Evolutionary conservation across 805 yeast species (phyloP).

Genomic region (Cyberlindnera misumaiensis): DNA sequence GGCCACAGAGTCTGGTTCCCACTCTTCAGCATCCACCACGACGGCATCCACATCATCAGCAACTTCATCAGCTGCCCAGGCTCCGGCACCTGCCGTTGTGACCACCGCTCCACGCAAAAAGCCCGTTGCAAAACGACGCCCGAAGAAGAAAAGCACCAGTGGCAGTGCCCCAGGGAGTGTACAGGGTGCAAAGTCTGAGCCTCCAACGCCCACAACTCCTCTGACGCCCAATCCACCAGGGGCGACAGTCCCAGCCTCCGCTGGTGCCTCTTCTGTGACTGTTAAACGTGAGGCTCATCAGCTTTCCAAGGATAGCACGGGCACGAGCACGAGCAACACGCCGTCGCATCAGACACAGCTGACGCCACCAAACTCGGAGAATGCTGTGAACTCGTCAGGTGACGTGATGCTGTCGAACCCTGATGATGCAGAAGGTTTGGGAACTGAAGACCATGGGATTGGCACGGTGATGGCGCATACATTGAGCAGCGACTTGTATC

Average conservation of each 20-base stretch:
- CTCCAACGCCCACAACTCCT: slow-evolving; percentile 38
- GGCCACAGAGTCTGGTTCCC: slow-evolving; percentile 6
- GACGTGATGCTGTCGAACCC: slow-evolving; percentile 7
- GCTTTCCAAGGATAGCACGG: slow-evolving; percentile 9
- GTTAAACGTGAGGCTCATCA: slow-evolving; percentile 7
- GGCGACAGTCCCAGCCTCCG: background rate
- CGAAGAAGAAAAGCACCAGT: slow-evolving; percentile 16
- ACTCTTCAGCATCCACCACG: slow-evolving; percentile 7
- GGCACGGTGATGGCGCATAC: slow-evolving; percentile 6
- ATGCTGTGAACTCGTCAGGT: slow-evolving; percentile 15
- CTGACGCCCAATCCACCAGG: slow-evolving; percentile 25
- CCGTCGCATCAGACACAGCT: slow-evolving; percentile 20
- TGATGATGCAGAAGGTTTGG: slow-evolving; percentile 7
- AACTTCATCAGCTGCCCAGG: background rate
- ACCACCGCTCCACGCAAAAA: slow-evolving; percentile 17
- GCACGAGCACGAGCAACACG: slow-evolving; percentile 11
- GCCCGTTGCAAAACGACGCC: slow-evolving; percentile 14
- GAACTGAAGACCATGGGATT: slow-evolving; percentile 1
- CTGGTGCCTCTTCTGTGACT: background rate
- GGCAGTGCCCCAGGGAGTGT: too few relatives aligned
- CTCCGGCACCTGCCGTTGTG: slow-evolving; percentile 4
- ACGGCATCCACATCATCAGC: background rate
- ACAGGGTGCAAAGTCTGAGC: slow-evolving; percentile 25
- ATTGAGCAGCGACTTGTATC: slow-evolving; percentile 25
- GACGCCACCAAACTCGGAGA: slow-evolving; percentile 25